Evolutionary conservation across 768 basidiomycete genomes (phyloP), one percentile per base, ranked within the genome.

Genomic region (Lentinula raphanica): DNA sequence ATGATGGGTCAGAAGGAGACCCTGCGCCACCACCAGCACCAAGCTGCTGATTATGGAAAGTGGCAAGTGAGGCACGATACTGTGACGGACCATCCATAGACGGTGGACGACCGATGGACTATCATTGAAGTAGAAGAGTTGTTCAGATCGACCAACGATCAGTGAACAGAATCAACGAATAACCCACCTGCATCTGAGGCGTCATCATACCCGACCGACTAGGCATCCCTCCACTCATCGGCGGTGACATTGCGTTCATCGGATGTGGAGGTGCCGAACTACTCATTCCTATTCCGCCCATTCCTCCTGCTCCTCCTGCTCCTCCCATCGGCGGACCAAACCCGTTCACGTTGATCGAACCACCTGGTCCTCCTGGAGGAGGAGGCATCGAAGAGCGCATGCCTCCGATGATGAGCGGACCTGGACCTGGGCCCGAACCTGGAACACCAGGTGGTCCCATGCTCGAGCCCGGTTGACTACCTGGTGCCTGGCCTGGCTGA

Each of bases 1-100:
- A 82, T 28, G 75, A 63, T 38, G 77, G 73, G 54, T 80, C 81
- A 17, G 74, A 69, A 3, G 78, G 54, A 19, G 54, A 56, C 17
- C 54, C 54, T 21, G 55, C 44, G 11, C 19, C 28, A n/a, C 35
- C 29, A n/a, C 25, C 19, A 32, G n/a, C 39, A 25, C 48, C 67
- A 38, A 44, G 67, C 40, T 69, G 61, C 63, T 71, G 71, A 76
- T 72, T 63, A 60, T 67, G 54, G 56, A 35, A 57, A 31, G 28
- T 28, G 36, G 19, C 23, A 15, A 49, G 74, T 72, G n/a, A 71
- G 70, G 76, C 76, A 59, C 76, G 71, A 23, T 54, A 67, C 5
- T 59, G 63, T 17, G 29, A 31, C 15, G 29, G 32, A n/a, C 51
- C 51, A 5, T 53, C 51, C 9, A 12, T 13, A 36, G 53, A 60